A percentile compares a stretch with the other conserved stretches of the same genome.
Evolutionary conservation across 805 yeast species (phyloP).

Genomic region (Kuraishia ogatae): DNA sequence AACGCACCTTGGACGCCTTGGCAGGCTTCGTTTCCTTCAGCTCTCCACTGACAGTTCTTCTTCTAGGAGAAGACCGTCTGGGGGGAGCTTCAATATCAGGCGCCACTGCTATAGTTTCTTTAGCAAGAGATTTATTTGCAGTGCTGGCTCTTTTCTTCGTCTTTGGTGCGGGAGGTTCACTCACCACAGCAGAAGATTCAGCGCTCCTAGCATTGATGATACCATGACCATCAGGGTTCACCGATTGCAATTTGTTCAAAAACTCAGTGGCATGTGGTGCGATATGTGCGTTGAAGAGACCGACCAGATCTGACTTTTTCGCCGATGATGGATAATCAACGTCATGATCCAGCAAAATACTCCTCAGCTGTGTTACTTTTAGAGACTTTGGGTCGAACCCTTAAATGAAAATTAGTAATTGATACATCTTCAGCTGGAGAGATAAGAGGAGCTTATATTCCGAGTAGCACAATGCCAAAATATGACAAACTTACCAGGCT

Average conservation of each 20-base stretch:
- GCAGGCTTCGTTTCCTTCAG: background rate
- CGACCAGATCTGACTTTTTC: constrained; percentile 58
- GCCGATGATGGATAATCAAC: constrained; percentile 54
- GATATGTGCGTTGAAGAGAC: constrained; percentile 48
- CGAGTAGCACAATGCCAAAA: too few species aligned
- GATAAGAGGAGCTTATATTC: too few species aligned
- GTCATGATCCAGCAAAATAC: constrained; percentile 53
- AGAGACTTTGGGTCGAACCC: constrained; percentile 63
- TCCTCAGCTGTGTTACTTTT: constrained; percentile 63
- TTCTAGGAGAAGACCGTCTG: background rate
- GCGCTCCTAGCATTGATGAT: constrained; percentile 10
- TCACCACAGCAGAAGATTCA: background rate
- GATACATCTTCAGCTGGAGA: too few species aligned
- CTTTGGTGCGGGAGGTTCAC: background rate
- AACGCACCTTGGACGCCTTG: background rate
- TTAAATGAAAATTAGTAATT: constrained; percentile 20
- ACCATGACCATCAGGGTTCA: constrained; percentile 15
- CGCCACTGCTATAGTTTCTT: background rate
- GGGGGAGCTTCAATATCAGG: background rate
- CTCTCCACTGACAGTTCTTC: background rate
- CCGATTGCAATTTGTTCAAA: constrained; percentile 20
- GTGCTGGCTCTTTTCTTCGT: constrained; percentile 4
- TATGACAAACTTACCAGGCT: constrained; percentile 18
- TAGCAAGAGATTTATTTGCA: background rate
- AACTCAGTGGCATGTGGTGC: constrained; percentile 37